Evolutionary conservation across 352 stramenopile genomes (phyloP).

Genomic region (Phytopythium sindhum): DNA sequence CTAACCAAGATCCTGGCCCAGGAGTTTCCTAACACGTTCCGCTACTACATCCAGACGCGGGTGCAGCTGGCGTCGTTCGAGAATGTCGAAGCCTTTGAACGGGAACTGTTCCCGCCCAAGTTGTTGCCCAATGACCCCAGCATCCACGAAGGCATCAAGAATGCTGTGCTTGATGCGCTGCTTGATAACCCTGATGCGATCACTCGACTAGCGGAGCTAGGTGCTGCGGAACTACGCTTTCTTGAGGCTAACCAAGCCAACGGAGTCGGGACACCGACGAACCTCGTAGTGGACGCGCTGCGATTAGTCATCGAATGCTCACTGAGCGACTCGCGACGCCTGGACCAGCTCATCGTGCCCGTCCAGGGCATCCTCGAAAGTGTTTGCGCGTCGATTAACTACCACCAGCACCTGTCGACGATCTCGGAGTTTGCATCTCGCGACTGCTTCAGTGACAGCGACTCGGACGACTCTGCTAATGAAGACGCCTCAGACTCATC

Average conservation of each 20-base stretch:
- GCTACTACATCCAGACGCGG: conserved; percentile 66
- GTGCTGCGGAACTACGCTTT: conserved; percentile 59
- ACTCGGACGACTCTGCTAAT: conserved; percentile 51
- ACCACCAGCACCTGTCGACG: conserved; percentile 69
- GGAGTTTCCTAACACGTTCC: conserved; percentile 75
- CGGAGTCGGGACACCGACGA: conserved; percentile 37
- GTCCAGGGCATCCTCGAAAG: conserved; percentile 53
- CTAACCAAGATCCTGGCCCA: conserved; percentile 59
- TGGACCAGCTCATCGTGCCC: conserved; percentile 46
- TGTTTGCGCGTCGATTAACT: conserved; percentile 70
- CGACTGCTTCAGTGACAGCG: conserved; percentile 74
- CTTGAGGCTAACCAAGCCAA: conserved; percentile 55
- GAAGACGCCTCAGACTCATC: conserved; percentile 15
- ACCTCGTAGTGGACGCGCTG: conserved; percentile 58
- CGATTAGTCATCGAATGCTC: conserved; percentile 53
- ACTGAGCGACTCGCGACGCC: conserved; percentile 26
- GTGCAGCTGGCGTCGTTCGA: conserved; percentile 73
- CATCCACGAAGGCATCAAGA: conserved; percentile 59
- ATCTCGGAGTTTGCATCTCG: conserved; percentile 70
- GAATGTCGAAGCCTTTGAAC: conserved; percentile 64
- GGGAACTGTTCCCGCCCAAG: conserved; percentile 57
- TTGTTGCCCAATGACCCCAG: conserved; percentile 43
- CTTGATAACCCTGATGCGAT: conserved; percentile 45
- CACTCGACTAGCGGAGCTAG: conserved; percentile 47
- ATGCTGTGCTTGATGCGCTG: conserved; percentile 42